Evolutionary conservation across 345 rosid species (phyloP).

Genomic region (Populus simonii): DNA sequence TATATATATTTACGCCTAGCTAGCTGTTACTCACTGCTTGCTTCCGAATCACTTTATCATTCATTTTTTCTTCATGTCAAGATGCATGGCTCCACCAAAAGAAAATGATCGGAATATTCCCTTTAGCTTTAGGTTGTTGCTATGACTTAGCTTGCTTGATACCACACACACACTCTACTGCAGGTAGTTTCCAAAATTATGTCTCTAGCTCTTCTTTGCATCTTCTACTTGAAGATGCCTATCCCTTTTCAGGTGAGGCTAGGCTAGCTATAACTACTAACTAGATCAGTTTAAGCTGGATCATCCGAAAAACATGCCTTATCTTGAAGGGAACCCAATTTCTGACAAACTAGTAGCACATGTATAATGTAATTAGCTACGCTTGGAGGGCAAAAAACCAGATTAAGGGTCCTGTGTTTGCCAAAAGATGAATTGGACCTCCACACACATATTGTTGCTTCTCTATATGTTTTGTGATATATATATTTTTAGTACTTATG

Average conservation of each 20-base stretch:
- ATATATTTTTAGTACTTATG: too few species aligned
- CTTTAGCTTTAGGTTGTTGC: not conserved
- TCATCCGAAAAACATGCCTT: not conserved
- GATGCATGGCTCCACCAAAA: not conserved
- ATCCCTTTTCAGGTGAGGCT: not conserved
- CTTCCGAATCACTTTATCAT: not conserved
- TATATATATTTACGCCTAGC: slow-evolving; percentile 13
- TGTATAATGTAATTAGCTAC: too few species aligned
- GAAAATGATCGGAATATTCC: not conserved
- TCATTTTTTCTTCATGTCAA: not conserved
- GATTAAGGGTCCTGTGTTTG: too few species aligned
- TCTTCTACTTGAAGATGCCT: not conserved
- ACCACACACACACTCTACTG: not conserved
- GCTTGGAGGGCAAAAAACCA: too few species aligned
- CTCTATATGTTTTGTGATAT: not conserved
- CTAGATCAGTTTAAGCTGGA: not conserved
- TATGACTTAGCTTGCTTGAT: not conserved
- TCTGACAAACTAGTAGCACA: not conserved
- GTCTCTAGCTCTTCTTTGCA: not conserved
- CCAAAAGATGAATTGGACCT: not conserved
- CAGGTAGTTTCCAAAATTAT: not conserved
- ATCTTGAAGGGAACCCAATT: not conserved
- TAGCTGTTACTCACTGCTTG: not conserved
- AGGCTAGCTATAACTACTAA: not conserved
- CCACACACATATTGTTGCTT: not conserved